These are phyloP conservation scores for Syncephalastrum sp. DNA, from an alignment of 371 early-diverging fungal species.

Conservation along the genomic window DNA sequence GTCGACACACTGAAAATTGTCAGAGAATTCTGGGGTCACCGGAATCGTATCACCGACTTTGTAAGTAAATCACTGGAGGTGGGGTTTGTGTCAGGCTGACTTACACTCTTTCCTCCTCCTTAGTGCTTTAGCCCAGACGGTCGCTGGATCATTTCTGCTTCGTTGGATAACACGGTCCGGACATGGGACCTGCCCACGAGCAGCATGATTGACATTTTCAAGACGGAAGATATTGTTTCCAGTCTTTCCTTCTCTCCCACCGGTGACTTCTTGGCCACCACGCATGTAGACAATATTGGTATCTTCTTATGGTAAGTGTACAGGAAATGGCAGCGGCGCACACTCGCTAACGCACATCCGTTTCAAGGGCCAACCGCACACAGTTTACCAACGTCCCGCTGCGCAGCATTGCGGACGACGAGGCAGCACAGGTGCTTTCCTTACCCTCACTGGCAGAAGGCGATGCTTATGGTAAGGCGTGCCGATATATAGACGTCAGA, in stretches of 20 bases:
- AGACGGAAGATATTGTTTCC: conserved; percentile 74
- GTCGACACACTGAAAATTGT: conserved; percentile 77
- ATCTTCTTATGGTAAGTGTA: conserved; percentile 78
- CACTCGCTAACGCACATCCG: not conserved
- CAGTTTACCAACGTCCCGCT: conserved; percentile 71
- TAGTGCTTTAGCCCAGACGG: conserved; percentile 89
- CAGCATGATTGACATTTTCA: conserved; percentile 82
- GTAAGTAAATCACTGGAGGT: conserved; percentile 29
- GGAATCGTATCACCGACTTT: conserved; percentile 84
- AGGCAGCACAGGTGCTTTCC: conserved; percentile 41
- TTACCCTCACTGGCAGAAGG: conserved; percentile 54
- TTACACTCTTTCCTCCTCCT: not conserved
- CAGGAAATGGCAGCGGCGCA: not conserved
- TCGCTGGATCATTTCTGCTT: conserved; percentile 85
- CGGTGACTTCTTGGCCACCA: conserved; percentile 90
- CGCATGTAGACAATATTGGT: conserved; percentile 89
- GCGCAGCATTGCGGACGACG: conserved; percentile 62
- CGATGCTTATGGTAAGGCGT: conserved; percentile 21
- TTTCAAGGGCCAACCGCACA: conserved; percentile 66
- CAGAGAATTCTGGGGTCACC: conserved; percentile 88
- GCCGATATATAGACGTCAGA: too few species aligned
- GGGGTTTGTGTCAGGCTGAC: not conserved
- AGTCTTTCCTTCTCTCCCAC: conserved; percentile 86
- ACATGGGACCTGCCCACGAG: conserved; percentile 96
- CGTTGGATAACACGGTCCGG: conserved; percentile 84